Evolutionary conservation across 257 asterid genomes (phyloP).

Genomic region (Solanum raphanifolium): DNA sequence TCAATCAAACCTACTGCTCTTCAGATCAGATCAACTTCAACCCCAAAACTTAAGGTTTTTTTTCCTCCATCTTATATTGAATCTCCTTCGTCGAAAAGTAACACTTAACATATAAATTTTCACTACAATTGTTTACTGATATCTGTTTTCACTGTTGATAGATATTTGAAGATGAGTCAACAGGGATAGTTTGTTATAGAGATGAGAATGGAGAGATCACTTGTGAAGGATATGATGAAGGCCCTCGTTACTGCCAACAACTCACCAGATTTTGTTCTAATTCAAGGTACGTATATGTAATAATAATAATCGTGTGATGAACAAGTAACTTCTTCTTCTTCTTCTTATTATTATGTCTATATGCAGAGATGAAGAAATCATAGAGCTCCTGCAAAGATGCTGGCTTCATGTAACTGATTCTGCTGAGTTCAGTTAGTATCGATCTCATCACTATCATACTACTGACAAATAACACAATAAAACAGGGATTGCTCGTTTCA

Average conservation of each 20-base stretch:
- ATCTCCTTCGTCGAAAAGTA: not conserved
- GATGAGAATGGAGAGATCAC: slow-evolving; percentile 19
- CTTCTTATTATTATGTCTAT: not conserved
- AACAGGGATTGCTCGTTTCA: not conserved
- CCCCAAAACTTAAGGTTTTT: slow-evolving; percentile 14
- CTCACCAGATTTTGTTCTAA: not conserved
- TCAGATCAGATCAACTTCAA: slow-evolving; percentile 33
- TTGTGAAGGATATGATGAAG: slow-evolving; percentile 28
- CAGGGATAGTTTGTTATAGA: slow-evolving; percentile 19
- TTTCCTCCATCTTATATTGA: not conserved
- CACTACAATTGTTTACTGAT: not conserved
- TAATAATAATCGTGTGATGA: not conserved
- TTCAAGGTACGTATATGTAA: slow-evolving; percentile 6
- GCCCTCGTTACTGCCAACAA: slow-evolving; percentile 12
- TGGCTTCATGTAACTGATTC: not conserved
- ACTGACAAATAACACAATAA: not conserved
- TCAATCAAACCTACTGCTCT: slow-evolving; percentile 25
- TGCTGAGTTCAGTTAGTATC: not conserved
- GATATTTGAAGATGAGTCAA: slow-evolving; percentile 17
- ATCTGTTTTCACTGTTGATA: not conserved
- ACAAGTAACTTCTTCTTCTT: too few relatives aligned
- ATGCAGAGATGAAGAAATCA: not conserved
- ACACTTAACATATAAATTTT: not conserved
- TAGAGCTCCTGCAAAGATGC: not conserved
- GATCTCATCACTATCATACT: not conserved